Evolutionary conservation across 169 alveolate genomes (phyloP).

Genomic region (Eimeria sp.): DNA sequence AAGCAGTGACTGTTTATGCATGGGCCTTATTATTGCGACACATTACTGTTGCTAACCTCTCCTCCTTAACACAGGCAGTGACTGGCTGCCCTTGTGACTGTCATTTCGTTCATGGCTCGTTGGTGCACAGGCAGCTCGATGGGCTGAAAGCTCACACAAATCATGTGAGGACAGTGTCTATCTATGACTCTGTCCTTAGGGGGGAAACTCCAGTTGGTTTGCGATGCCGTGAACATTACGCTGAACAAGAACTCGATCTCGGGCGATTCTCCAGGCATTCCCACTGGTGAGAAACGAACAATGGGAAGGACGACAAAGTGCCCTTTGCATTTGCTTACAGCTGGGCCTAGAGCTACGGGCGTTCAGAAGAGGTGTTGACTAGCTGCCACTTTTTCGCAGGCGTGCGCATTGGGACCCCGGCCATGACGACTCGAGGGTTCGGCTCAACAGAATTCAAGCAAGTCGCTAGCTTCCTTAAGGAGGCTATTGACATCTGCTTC

Average conservation of each 20-base stretch:
- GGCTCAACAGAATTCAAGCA: constrained; percentile 89
- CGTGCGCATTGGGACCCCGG: constrained; percentile 95
- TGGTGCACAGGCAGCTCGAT: background rate
- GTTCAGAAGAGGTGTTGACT: background rate
- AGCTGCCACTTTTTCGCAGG: constrained; percentile 63
- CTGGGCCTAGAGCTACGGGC: background rate
- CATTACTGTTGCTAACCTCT: too few species aligned
- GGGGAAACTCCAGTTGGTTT: constrained; percentile 87
- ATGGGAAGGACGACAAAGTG: background rate
- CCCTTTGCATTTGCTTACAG: background rate
- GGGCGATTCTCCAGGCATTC: constrained; percentile 88
- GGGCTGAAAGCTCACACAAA: background rate
- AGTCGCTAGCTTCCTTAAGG: constrained; percentile 86
- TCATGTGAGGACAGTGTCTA: background rate
- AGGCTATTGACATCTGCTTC: constrained; percentile 83
- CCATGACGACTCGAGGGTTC: constrained; percentile 97
- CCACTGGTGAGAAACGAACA: constrained; percentile 44
- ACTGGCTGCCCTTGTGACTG: too few species aligned
- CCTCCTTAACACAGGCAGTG: too few species aligned
- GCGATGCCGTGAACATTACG: constrained; percentile 92
- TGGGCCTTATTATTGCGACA: too few species aligned
- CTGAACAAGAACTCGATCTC: constrained; percentile 94
- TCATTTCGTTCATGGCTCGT: background rate
- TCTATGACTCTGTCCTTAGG: constrained; percentile 18
- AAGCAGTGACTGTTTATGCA: background rate